Percentiles rank a stretch among this genome's conserved stretches.
Evolutionary conservation across 345 rosid species (phyloP).

Genomic region (Eucalyptus virginea): DNA sequence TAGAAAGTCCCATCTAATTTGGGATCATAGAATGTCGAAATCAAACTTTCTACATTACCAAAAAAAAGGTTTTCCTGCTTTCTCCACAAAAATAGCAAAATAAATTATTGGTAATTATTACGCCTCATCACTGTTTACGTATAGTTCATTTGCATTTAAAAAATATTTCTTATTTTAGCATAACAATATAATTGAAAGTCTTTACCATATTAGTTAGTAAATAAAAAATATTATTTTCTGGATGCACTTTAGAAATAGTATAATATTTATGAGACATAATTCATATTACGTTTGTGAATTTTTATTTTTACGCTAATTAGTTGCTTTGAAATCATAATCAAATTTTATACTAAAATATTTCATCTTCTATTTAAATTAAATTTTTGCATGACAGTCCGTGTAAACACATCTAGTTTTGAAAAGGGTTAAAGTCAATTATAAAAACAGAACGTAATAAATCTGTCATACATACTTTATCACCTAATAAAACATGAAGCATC

Average conservation of each 20-base stretch:
- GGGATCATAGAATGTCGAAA: neutral
- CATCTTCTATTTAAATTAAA: neutral
- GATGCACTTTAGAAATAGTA: neutral
- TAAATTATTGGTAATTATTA: neutral
- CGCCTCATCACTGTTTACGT: neutral
- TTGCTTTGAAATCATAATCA: neutral
- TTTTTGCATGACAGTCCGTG: neutral
- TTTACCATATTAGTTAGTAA: neutral
- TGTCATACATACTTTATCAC: neutral
- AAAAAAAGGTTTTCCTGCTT: neutral
- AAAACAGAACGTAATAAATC: neutral
- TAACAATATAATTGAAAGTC: neutral
- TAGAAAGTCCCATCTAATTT: neutral
- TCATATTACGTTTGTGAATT: neutral
- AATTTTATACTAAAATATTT: neutral
- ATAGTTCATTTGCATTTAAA: neutral
- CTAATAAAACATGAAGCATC: neutral
- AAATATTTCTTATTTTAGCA: neutral
- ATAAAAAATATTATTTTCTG: neutral
- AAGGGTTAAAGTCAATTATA: neutral
- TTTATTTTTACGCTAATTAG: neutral
- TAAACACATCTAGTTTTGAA: neutral
- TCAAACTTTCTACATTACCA: neutral
- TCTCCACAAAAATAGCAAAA: neutral
- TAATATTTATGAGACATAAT: neutral